Percentiles rank a stretch among this genome's conserved stretches.
Conservation (phyloP, 495 filamentous ascomycete species). For the Neurospora sp. region DNA sequence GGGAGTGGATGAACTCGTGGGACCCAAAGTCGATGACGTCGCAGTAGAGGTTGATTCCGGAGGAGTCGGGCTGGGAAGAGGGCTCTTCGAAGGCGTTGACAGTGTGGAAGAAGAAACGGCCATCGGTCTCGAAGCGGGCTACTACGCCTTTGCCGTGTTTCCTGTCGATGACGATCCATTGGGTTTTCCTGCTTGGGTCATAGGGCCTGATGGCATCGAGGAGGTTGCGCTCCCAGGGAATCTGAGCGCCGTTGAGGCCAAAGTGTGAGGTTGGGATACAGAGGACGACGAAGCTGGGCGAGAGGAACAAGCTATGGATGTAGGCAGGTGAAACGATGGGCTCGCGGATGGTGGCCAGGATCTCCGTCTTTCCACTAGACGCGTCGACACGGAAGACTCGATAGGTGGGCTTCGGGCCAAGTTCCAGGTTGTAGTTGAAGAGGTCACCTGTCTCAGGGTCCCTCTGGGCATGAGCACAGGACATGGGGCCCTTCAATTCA, state of each 20-base stretch:
- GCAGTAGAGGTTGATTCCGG: slow-evolving; percentile 34
- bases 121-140: slow-evolving; percentile 44
- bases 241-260: slow-evolving; percentile 34
- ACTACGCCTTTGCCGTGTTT: slow-evolving; percentile 42
- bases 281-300: slow-evolving; percentile 53
- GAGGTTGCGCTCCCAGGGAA: slow-evolving; percentile 48
- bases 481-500: slow-evolving; percentile 49
- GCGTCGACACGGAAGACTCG: slow-evolving; percentile 54
- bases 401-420: slow-evolving; percentile 35
- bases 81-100: slow-evolving; percentile 68
- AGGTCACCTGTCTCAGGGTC: slow-evolving; percentile 64
- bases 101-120: slow-evolving; percentile 68
- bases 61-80: too few relatives aligned
- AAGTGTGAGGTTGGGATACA: slow-evolving; percentile 48
- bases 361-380: slow-evolving; percentile 50
- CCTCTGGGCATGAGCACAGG: slow-evolving; percentile 56
- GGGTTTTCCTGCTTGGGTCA: slow-evolving; percentile 37
- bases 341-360: slow-evolving; percentile 54
- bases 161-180: slow-evolving; percentile 63
- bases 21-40: slow-evolving; percentile 48
- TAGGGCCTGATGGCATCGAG: slow-evolving; percentile 45
- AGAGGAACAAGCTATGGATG: slow-evolving; percentile 65
- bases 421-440: slow-evolving; percentile 66
- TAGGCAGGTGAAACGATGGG: slow-evolving; percentile 44
- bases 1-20: slow-evolving; percentile 40